Evolutionary conservation across 495 filamentous ascomycete species (phyloP), one percentile per base, ranked within the genome.

Genomic region (Penicillium silybi): DNA sequence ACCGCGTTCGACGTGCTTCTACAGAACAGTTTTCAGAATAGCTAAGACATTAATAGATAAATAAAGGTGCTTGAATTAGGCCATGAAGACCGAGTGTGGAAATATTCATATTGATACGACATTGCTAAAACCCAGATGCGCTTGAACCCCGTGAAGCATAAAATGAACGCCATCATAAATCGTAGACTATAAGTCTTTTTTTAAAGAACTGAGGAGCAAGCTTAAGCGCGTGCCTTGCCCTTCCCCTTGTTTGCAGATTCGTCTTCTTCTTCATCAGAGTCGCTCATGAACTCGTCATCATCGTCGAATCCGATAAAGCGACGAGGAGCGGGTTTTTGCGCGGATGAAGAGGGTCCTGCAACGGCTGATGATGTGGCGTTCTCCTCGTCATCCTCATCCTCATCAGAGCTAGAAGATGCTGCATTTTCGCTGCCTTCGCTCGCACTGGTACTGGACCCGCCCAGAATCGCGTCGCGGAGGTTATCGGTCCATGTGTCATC

Each of bases 281-380:
- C 84, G 35, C 83, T 92, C 85, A 91, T 89, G 50, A 89, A 92
- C 57, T 93, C 91, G 53, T 92, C 87, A 49, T 96, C 91, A 39
- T 93, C 90, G 63, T 96, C 91, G 61, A 93, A 96, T 3, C 90
- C 90, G 54, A 88, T 83, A 63, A 88, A 93, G 9, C 72, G 82
- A 54, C 73, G 64, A 3, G 72, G 69, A 19, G 66, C 62, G 18
- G 65, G 41, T 27, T 69, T 69, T 25, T 37, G 57, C 20, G 34
- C 47, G 10, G 64, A 45, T 23, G 47, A 50, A 53, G 69, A 70
- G 1, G 70, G 48, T 0, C 59, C 67, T 38, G 62, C 56, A 25
- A 62, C 54, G 45, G 50, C 51, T 10, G 57, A 57, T 2, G 57
- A 48, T 32, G 37, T 46, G 0, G 51, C 55, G 49, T 52, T 61